phyloP scores from a whole-genome alignment of 2,329 filamentous ascomycete genomes.

The Fusarium proliferatum region DNA sequence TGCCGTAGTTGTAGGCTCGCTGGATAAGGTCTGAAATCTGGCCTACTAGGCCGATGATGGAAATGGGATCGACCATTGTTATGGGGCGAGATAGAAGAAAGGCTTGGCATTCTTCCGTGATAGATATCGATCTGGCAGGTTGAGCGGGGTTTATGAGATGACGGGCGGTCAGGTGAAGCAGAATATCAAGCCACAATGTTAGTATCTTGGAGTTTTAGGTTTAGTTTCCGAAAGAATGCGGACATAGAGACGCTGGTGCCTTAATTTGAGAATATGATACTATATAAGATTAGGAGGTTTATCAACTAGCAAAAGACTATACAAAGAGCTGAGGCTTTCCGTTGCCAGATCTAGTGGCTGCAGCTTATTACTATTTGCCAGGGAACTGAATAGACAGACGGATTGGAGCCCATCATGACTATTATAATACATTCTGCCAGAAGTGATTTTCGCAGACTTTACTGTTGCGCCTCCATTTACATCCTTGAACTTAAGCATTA shows the following conservation, averaged over 20 bases:
- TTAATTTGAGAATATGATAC: too few species aligned
- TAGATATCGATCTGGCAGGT: background rate
- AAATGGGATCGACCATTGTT: background rate
- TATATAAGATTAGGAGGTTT: too few species aligned
- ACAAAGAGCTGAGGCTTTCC: background rate
- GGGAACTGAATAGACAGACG: fast-evolving
- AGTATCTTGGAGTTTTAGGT: fast-evolving
- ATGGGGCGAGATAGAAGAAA: fast-evolving
- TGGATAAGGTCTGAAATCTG: background rate
- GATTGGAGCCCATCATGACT: fast-evolving
- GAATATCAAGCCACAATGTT: background rate
- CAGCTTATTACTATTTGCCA: fast-evolving
- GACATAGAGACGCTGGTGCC: background rate
- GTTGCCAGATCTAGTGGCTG: background rate
- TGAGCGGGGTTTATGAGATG: background rate
- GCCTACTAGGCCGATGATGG: background rate
- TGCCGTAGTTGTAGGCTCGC: background rate
- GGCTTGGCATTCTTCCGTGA: too few species aligned
- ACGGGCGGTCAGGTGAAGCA: background rate
- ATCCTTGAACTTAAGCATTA: too few species aligned
- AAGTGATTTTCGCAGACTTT: too few species aligned
- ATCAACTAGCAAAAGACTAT: background rate
- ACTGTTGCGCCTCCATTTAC: too few species aligned
- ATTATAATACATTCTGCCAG: background rate
- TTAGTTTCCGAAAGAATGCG: background rate